phyloP scores from a whole-genome alignment of 306 rosid species.

The Senna siamea region DNA sequence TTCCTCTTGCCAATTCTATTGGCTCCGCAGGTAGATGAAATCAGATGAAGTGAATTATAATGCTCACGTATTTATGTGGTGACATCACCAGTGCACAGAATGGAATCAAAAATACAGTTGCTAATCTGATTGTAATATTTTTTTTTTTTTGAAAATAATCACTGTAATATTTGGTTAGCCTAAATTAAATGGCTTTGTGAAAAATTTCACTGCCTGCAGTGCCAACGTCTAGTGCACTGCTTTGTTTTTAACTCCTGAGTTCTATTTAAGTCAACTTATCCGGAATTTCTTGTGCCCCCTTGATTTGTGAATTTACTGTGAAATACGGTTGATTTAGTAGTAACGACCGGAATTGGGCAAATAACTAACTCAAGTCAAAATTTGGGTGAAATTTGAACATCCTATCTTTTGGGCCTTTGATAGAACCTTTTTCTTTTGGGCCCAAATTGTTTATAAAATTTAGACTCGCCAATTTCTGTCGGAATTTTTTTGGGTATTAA shows the following conservation, averaged over 20 bases:
- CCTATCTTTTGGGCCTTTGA: no score
- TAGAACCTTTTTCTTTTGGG: no score
- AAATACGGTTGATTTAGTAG: constrained; percentile 14
- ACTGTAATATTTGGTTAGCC: constrained; percentile 71
- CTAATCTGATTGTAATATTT: constrained; percentile 81
- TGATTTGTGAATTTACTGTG: neutral
- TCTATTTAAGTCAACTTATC: constrained; percentile 6
- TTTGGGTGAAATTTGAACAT: neutral
- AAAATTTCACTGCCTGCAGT: constrained; percentile 36
- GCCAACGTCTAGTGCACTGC: constrained; percentile 39
- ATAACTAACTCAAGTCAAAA: neutral
- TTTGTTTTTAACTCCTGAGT: constrained; percentile 38
- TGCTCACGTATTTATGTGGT: constrained; percentile 50
- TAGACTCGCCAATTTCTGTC: neutral
- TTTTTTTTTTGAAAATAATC: constrained; percentile 53
- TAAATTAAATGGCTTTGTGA: constrained; percentile 62
- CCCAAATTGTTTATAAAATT: neutral
- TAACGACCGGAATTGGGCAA: neutral
- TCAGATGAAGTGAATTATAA: constrained; percentile 50
- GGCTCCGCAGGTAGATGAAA: constrained; percentile 53
- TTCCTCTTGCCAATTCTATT: constrained; percentile 54
- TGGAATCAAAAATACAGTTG: constrained; percentile 53
- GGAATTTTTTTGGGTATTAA: no score
- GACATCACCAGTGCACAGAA: constrained; percentile 55
- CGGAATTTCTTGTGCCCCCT: constrained; percentile 19